Base-by-base conservation (phyloP, 306 rosid species). In the Rosa persica region DNA sequence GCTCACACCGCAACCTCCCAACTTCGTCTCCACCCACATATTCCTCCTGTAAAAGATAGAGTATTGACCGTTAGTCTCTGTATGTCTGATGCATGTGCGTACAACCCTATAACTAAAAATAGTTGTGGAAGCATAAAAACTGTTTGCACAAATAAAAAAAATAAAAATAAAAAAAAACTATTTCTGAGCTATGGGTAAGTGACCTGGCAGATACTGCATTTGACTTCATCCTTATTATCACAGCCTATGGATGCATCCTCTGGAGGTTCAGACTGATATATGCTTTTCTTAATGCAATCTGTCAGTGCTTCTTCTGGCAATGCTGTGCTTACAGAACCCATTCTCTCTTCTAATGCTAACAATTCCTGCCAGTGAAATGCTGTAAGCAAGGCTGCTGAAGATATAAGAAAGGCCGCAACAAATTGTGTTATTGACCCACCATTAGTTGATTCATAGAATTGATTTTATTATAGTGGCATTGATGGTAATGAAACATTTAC, bases 291-390 rank as follows among this genome's bases (percentile, higher is more conserved):
- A 13, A 96, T 79, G 84, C 97, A 91, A 78, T 91, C 85, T 12
- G 90, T 80, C 58, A 93, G 75, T 39, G 86, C 87, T 83, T 93
- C 94, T 87, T 96, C 99, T 25, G 96, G 71, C 72, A 96, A 76
- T 79, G 99, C 96, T 76, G 97, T 93, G 89, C 98, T 93, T 82
- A 96, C 99, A 66, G 82, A 77, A n/a, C 99, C 99, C 97, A 93
- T 96, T 73, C 90, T 91, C 85, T 96, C 99, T 86, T 96, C 99
- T 76, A 96, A 82, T 75, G 97, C 99, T 61, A 96, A 82, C 60
- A 96, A 87, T 89, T 96, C 97, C 99, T 93, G 85, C 82, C 82
- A 47, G 67, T 12, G 57, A 46, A 79, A 72, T 47, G 62, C 46
- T 49, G 25, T 34, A 38, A 48, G 27, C 51, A 51, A 60, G 30